These are phyloP conservation scores for Neurospora sp. DNA, from an alignment of 495 filamentous ascomycete species.

Conservation along the genomic window DNA sequence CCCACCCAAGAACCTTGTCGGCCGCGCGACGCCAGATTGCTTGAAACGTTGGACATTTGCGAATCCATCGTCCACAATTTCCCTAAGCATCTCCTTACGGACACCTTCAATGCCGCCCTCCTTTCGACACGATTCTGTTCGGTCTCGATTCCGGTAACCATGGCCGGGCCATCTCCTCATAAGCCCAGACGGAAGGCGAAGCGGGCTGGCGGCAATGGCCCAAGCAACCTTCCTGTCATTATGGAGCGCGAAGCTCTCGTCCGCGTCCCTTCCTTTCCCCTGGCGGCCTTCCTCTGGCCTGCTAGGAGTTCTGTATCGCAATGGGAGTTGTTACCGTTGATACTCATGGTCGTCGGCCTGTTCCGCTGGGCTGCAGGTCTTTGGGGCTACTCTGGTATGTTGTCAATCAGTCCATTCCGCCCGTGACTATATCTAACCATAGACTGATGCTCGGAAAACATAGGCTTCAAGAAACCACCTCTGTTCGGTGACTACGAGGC, in stretches of 20 bases:
- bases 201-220: slow-evolving; percentile 21
- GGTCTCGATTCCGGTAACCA: slow-evolving; percentile 25
- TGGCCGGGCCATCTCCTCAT: slow-evolving; percentile 34
- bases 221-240: slow-evolving; percentile 2
- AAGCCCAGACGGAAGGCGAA: slow-evolving; percentile 42
- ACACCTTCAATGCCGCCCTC: slow-evolving; percentile 14
- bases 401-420: background rate
- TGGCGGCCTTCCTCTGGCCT: slow-evolving; percentile 88
- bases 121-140: background rate
- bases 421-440: background rate
- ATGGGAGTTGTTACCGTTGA: slow-evolving; percentile 84
- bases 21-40: slow-evolving; percentile 10
- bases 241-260: slow-evolving; percentile 22
- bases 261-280: slow-evolving; percentile 57
- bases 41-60: background rate
- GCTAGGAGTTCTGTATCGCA: slow-evolving; percentile 72
- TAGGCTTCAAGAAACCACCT: slow-evolving; percentile 71
- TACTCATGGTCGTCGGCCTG: slow-evolving; percentile 81
- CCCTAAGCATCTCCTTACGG: background rate
- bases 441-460: background rate
- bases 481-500: slow-evolving; percentile 98
- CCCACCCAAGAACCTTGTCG: background rate
- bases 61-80: background rate
- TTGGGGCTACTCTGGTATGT: slow-evolving; percentile 86
- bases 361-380: slow-evolving; percentile 87